Evolutionary conservation across 306 rosid species (phyloP), one percentile per base, ranked within the genome.

Genomic region (Rosa chinensis): DNA sequence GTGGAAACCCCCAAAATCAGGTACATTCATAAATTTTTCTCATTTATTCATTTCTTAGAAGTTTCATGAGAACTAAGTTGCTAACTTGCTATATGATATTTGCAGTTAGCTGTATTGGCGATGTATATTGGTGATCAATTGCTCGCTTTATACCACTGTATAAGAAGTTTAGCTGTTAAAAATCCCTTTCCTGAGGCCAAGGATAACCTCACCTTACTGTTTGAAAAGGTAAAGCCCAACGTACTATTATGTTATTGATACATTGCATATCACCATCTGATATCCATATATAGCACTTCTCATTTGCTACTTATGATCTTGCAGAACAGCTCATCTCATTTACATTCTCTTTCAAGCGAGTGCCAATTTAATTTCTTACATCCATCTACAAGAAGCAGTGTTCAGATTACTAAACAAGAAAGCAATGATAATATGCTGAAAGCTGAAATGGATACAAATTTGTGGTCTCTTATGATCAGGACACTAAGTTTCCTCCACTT

Each of bases 1-100:
- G 98, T 78, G 99, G 99, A 52, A 93, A 90, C 70, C 97, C 99
- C 4, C 99, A 95, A 43, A 95, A 95, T 90, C 99, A 93, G 96
- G 99, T 95, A 78, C 52, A 76, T 66, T 55, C 59, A 12, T 72
- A 58, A 8, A 16, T 23, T 10, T 12, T 55, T 77, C 75, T 59
- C 53, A 10, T 76, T 23, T 21, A 21, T 21, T 32, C 59, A 8
- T 35, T 75, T 75, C 5, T 10, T 8, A 0, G 20, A 44, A 25
- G 44, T 35, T 17, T 39, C 12, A 1, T 67, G 53, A 32, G 72
- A 42, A 49, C 25, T 73, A 53, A 23, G 35, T 43, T 59, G 8
- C 25, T 73, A 53, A 23, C 21, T 43, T 59, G 8, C 8, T 56
- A 11, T 14, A 56, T 42, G 56, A 55, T 44, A 76, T 23, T 74